Conservation (phyloP, 1,284 basidiomycete genomes). For the Tausonia pullulans region DNA sequence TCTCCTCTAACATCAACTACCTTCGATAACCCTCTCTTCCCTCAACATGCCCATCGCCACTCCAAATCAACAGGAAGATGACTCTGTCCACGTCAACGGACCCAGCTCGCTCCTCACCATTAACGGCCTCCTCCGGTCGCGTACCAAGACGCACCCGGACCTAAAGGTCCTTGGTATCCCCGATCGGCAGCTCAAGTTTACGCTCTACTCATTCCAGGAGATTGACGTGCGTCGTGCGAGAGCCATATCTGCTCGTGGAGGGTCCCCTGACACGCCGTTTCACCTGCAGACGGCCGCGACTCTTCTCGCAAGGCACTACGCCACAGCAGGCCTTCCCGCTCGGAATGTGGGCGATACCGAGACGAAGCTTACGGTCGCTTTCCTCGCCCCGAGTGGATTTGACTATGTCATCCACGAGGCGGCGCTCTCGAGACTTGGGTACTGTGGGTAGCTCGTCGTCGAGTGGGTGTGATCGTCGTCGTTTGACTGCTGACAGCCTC, state of each 20-base stretch:
- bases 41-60: conserved; percentile 1
- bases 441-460: background rate
- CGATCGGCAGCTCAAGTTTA: conserved; percentile 13
- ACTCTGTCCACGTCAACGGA: background rate
- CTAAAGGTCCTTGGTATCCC: conserved; percentile 16
- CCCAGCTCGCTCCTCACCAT: conserved; percentile 1
- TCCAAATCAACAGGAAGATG: background rate
- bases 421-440: conserved; percentile 11
- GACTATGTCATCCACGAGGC: conserved; percentile 9
- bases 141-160: conserved; percentile 9
- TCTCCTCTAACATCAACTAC: background rate
- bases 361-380: conserved; percentile 1
- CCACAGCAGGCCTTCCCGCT: background rate
- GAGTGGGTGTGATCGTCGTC: background rate
- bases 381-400: conserved; percentile 5
- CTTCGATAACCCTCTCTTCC: too few relatives aligned
- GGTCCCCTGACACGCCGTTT: background rate
- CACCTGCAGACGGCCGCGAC: conserved; percentile 1
- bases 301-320: conserved; percentile 14
- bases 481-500: background rate
- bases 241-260: too few relatives aligned
- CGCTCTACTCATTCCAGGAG: background rate
- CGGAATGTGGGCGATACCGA: background rate
- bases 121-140: conserved; percentile 16
- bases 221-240: background rate